Evolutionary conservation across 768 basidiomycete species (phyloP), one percentile per base, ranked within the genome.

Genomic region (Leccinum pellstonianum): DNA sequence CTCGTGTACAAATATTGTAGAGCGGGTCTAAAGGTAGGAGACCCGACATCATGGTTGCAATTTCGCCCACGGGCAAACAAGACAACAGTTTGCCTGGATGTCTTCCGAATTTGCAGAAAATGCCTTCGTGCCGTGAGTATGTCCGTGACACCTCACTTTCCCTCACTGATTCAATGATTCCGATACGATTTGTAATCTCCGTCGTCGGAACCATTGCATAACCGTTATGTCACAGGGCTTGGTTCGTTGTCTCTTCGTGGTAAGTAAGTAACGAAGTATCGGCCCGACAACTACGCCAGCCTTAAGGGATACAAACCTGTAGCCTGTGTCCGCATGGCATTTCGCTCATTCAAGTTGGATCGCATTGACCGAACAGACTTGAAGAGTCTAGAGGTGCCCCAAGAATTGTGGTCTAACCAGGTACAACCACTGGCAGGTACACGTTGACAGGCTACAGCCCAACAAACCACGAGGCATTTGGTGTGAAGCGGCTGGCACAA

Each of bases 401-500:
- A n/a, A 50, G 9, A 25, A 23, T 43, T 19, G 3, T 23, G 46
- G 52, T 33, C 27, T 27, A 11, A 52, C 5, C 41, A 43, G 41
- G 43, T 46, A 46, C 43, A 46, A n/a, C 46, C 47, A 25, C 25
- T 25, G 25, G 25, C 25, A 66, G 62, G 62, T 55, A 66, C 62
- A 37, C 50, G 38, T 48, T 35, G 41, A 41, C 17, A 29, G 29
- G 29, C 29, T 29, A 29, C 29, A 25, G 46, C 54, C 23, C 23
- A 55, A 55, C 25, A 25, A 25, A 25, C 25, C 25, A 25, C 25
- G 52, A 41, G 61, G 63, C 35, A 3, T 23, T 6, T 41, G 33
- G 14, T 48, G 17, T 19, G 37, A 25, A n/a, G 64, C 12, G 12
- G 62, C 62, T 62, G 66, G 67, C 62, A 67, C 55, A 68, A 66